Evolutionary conservation across 768 basidiomycete genomes (phyloP).

Genomic region (Tricholoma sp.): DNA sequence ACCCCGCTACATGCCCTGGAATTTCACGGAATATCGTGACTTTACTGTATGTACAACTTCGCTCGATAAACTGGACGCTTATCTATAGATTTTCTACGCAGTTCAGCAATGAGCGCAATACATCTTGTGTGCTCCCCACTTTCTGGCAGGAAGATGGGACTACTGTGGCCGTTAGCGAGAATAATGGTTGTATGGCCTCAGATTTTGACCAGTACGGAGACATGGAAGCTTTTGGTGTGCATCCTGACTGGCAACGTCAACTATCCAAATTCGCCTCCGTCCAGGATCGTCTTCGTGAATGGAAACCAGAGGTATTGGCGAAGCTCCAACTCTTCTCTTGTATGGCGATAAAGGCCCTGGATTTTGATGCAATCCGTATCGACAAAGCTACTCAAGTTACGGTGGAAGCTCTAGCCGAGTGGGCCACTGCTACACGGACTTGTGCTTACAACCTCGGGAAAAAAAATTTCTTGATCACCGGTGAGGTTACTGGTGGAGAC

Average conservation of each 20-base stretch:
- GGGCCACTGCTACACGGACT: constrained; percentile 67
- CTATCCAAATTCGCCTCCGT: constrained; percentile 94
- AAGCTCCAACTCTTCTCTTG: constrained; percentile 80
- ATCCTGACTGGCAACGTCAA: constrained; percentile 92
- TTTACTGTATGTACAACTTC: constrained; percentile 48
- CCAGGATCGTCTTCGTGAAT: constrained; percentile 93
- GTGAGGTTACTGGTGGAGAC: constrained; percentile 94
- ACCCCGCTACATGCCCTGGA: constrained; percentile 79
- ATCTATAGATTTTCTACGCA: constrained; percentile 20
- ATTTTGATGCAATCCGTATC: constrained; percentile 92
- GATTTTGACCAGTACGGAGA: constrained; percentile 97
- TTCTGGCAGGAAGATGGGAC: constrained; percentile 81
- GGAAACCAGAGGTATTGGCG: constrained; percentile 74
- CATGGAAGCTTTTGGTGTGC: constrained; percentile 97
- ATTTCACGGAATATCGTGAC: constrained; percentile 78
- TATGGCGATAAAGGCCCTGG: constrained; percentile 82
- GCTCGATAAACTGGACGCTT: not conserved
- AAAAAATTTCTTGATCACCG: constrained; percentile 85
- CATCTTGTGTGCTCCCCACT: constrained; percentile 66
- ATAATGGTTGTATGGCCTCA: constrained; percentile 69
- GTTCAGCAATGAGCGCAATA: constrained; percentile 67
- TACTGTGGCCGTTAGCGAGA: constrained; percentile 44
- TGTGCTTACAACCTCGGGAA: constrained; percentile 75
- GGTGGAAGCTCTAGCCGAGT: constrained; percentile 70
- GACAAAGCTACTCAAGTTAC: constrained; percentile 94